phyloP scores from a whole-genome alignment of 331 rosid species.

The Phaseolus coccineus region DNA sequence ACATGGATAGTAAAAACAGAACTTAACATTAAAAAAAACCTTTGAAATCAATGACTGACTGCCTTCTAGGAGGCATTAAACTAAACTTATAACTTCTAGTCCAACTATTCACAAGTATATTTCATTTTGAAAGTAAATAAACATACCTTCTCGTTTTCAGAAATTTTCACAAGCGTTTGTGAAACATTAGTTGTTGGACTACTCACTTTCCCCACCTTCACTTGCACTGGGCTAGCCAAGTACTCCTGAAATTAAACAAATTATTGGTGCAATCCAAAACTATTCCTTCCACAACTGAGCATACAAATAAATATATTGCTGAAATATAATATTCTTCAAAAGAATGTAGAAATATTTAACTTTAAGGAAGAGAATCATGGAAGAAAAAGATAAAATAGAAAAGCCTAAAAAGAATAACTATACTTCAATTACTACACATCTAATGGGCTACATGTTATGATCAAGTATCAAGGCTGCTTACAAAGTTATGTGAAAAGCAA shows the following conservation, averaged over 20 bases:
- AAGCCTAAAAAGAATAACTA: background rate
- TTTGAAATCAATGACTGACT: conserved; percentile 18
- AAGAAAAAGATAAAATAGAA: conserved; percentile 19
- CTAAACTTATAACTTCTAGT: conserved; percentile 4
- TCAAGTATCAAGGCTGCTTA: conserved; percentile 18
- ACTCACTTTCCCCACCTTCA: conserved; percentile 90
- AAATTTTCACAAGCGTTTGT: conserved; percentile 79
- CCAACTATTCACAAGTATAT: conserved; percentile 24
- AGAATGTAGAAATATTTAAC: background rate
- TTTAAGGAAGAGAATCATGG: conserved; percentile 3
- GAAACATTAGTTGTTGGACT: conserved; percentile 89
- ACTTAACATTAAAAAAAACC: background rate
- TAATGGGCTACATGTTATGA: conserved; percentile 19
- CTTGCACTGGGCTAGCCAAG: conserved; percentile 74
- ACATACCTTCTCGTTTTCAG: conserved; percentile 78
- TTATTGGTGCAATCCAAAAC: conserved; percentile 13
- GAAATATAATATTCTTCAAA: conserved; percentile 22
- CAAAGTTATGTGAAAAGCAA: conserved; percentile 10
- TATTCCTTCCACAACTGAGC: conserved; percentile 19
- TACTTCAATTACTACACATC: background rate
- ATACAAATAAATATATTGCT: conserved; percentile 13
- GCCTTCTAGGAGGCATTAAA: background rate
- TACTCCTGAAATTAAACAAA: conserved; percentile 72
- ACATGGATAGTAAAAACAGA: background rate
- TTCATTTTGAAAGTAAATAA: background rate